phyloP scores from a whole-genome alignment of 2,329 filamentous ascomycete genomes.

The Diaporthe velutina region DNA sequence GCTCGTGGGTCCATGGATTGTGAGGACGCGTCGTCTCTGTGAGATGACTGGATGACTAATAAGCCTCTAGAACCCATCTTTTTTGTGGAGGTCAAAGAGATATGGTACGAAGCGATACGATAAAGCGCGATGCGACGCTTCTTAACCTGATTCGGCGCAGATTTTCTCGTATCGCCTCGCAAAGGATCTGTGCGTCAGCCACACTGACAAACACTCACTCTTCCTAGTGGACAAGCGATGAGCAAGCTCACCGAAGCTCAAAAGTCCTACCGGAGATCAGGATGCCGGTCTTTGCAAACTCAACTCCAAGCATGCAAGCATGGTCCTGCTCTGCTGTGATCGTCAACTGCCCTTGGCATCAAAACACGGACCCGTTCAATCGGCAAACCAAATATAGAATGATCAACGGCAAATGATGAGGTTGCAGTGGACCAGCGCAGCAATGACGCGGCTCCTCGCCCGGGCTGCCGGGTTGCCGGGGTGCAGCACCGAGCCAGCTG shows the following conservation, averaged over 20 bases:
- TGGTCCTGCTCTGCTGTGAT: background rate
- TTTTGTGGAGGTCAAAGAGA: constrained; percentile 25
- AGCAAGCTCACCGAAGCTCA: background rate
- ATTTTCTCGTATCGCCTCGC: constrained; percentile 13
- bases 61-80: constrained; percentile 13
- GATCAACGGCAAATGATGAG: constrained; percentile 8
- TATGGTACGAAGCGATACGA: constrained; percentile 13
- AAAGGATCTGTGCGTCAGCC: constrained; percentile 24
- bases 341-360: background rate
- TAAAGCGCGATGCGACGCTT: constrained; percentile 24
- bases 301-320: background rate
- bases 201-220: background rate
- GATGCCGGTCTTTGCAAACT: too few species aligned
- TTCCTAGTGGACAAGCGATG: constrained; percentile 1
- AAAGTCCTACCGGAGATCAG: background rate
- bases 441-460: constrained; percentile 12
- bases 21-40: constrained; percentile 8
- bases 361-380: background rate
- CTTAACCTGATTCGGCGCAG: background rate
- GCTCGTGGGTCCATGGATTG: background rate
- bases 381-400: background rate
- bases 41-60: constrained; percentile 30
- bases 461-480: constrained; percentile 2
- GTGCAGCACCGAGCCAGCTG: background rate
- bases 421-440: background rate